Base-by-base conservation (phyloP, 208 protist genomes). In the Leishmania tropica region DNA sequence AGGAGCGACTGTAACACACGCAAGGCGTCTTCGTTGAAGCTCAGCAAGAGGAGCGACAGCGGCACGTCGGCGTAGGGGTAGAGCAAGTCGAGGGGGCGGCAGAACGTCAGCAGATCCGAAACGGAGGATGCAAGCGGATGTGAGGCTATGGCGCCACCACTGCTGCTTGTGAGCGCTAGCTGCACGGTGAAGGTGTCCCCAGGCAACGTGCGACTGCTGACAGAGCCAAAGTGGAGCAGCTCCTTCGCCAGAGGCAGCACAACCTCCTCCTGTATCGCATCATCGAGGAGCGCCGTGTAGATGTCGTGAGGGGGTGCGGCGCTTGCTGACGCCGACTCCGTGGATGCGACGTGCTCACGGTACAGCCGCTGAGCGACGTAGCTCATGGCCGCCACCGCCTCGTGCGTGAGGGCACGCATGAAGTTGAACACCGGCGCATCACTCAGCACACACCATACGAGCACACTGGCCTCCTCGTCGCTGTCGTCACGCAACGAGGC, bases 1-100 rank as follows among this genome's bases (percentile, higher is more conserved):
- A 96, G 82, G 13, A 96, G 85, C 21, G 90, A 88, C 77, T 94
- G 90, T 79, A 96, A 88, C 15, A 94, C 87, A 15, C 90, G 91
- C 35, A 96, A 67, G 3, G 90, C 90, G 67, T 94, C 88, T 48
- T 88, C 89, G 13, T 86, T 89, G 83, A 96, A 95, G 83, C 92
- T 95, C 11, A 91, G 71, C 13, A 94, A 73, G 5, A 96, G 85
- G 24, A 83, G 75, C 6, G 90, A 74, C 35, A 96, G 53, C 2
- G 93, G 93, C 37, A 85, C 67, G 65, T 94, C 85, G 3, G 89
- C 68, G 64, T 88, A 86, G 48, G 90, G 89, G 76, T 87, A 86
- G 24, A 88, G 85, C 3, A 89, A 21, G 51, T 93, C 89, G 48
- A 81, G 75, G 1, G 91, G 88, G 31, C 90, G 88, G 35, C 84